Evolutionary conservation across 345 rosid genomes (phyloP).

Genomic region (Linum lewisii): DNA sequence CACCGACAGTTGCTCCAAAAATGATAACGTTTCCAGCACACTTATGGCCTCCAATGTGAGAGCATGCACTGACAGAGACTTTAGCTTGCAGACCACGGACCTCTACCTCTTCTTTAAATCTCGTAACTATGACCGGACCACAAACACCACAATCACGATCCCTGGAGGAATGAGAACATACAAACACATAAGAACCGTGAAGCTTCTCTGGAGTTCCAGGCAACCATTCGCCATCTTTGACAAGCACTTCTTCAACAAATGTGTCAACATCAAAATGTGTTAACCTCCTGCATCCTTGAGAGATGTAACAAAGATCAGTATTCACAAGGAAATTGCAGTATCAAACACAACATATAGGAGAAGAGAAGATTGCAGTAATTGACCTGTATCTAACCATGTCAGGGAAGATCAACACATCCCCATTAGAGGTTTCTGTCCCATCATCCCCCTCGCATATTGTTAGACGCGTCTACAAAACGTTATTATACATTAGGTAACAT

Average conservation of each 20-base stretch:
- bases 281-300: slow-evolving; percentile 48
- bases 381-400: slow-evolving; percentile 98
- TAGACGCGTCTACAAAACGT: slow-evolving; percentile 49
- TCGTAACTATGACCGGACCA: slow-evolving; percentile 72
- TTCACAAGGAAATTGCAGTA: slow-evolving; percentile 9
- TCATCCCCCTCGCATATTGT: slow-evolving; percentile 98
- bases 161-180: slow-evolving; percentile 87
- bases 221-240: slow-evolving; percentile 84
- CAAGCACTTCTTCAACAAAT: slow-evolving; percentile 95
- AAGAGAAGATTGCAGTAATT: slow-evolving; percentile 5
- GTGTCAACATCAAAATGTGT: slow-evolving; percentile 99
- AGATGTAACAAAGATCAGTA: slow-evolving; percentile 14
- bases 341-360: slow-evolving; percentile 4
- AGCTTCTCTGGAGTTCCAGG: slow-evolving; percentile 85
- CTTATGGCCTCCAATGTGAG: slow-evolving; percentile 92
- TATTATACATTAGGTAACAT: not conserved
- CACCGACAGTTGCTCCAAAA: slow-evolving; percentile 48
- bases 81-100: slow-evolving; percentile 60
- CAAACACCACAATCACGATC: slow-evolving; percentile 90
- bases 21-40: slow-evolving; percentile 94
- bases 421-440: slow-evolving; percentile 94
- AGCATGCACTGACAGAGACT: slow-evolving; percentile 92
- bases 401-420: slow-evolving; percentile 92
- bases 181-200: slow-evolving; percentile 75
- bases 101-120: slow-evolving; percentile 85